Base-by-base conservation (phyloP, 805 yeast species). In the Candida adriatica region DNA sequence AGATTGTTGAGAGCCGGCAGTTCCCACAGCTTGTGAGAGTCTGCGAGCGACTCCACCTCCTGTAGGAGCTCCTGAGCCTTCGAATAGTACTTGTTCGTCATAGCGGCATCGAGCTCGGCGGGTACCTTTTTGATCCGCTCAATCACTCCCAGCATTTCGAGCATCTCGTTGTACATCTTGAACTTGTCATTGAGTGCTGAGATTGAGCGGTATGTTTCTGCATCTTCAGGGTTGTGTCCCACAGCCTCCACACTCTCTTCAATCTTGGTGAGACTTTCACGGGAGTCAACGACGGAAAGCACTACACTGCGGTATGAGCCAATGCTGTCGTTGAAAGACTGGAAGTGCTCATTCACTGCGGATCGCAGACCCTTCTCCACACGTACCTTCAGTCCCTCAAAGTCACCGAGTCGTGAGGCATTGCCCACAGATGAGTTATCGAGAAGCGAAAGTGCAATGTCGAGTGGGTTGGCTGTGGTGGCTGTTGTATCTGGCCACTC, bases 371-470 rank as follows among this genome's bases (percentile, higher is more conserved):
- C 70, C 13, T 51, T 51, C 11, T 77, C 71, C 9, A 88, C 69
- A 32, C 70, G 62, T 16, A 62, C 60, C 39, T 79, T 74, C 27
- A 86, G 56, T 29, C 69, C 68, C 26, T 67, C 62, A 44, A 90
- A 90, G 39, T 84, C 87, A 2, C 66, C 66, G 36, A 67, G 66
- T 38, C 79, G 73, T 46, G 78, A 79, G 1, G 95, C 94, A 46
- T 84, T 59, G 0, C 97, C 97, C n/a, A 87, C 92, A 1, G 95
- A 82, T 2, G 94, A 76, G 46, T 78, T 79, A 55, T 90, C 96
- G 47, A 87, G 62, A 35, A 92, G 63, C 1, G 88, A 76, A 24
- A 90, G 63, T 1, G 96, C 96, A 31, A 79, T 63, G 45, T 86
- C 96, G 27, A 92, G 66, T 2, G 95, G 94, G 51, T 86, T 87